phyloP scores from a whole-genome alignment of 805 yeast species.

The Tetrapisispora iriomotensis region DNA sequence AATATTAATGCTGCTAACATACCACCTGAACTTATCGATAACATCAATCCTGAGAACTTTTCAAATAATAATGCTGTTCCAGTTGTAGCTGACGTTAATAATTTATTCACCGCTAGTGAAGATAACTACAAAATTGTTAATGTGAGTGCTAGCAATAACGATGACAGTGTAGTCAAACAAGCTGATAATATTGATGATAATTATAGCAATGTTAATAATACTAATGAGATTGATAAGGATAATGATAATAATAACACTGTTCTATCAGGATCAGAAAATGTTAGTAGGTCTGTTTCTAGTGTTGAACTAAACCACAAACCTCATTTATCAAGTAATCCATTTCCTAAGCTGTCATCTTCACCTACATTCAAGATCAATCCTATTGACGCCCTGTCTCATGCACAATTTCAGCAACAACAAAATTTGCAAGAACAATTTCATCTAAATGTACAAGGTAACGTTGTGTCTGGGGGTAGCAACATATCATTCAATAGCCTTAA shows the following conservation, averaged over 20 bases:
- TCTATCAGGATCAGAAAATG: background rate
- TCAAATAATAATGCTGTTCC: no score
- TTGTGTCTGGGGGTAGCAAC: conserved; percentile 1
- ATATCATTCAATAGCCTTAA: background rate
- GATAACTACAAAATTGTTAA: background rate
- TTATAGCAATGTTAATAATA: background rate
- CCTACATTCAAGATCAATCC: conserved; percentile 1
- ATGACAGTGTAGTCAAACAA: background rate
- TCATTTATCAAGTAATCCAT: conserved; percentile 28
- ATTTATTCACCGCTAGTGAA: background rate
- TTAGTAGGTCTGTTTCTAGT: background rate
- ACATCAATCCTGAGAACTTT: no score
- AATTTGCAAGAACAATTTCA: conserved; percentile 1
- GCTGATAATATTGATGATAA: background rate
- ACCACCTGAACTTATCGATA: background rate
- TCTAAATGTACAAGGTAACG: background rate
- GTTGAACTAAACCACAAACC: conserved; percentile 11
- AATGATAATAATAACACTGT: background rate
- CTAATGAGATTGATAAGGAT: background rate
- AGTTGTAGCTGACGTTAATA: background rate
- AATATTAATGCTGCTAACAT: background rate
- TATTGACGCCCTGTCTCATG: background rate
- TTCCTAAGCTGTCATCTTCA: conserved; percentile 18
- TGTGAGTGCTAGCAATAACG: background rate
- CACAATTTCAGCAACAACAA: conserved; percentile 1